These are phyloP conservation scores for Verticillium longisporum DNA, from an alignment of 2,329 filamentous ascomycete species.

Conservation along the genomic window DNA sequence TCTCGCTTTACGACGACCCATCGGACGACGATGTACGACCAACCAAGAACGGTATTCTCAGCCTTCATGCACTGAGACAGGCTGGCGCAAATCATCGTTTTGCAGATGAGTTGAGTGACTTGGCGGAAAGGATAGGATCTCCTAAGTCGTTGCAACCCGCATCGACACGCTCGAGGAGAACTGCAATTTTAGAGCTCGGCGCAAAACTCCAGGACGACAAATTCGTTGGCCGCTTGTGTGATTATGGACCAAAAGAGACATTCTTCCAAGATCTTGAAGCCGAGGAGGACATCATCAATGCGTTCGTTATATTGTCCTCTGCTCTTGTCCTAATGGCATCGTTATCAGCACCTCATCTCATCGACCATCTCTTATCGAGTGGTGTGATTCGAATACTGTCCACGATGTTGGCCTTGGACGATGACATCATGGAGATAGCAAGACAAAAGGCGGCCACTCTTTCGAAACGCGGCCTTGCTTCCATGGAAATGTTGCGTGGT, in stretches of 20 bases:
- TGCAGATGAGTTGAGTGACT: slow-evolving; percentile 58
- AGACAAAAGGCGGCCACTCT: slow-evolving; percentile 62
- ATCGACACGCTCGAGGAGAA: slow-evolving; percentile 45
- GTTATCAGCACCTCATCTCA: slow-evolving; percentile 51
- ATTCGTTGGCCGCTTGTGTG: slow-evolving; percentile 64
- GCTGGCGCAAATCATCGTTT: slow-evolving; percentile 61
- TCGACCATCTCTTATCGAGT: slow-evolving; percentile 49
- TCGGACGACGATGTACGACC: slow-evolving; percentile 31
- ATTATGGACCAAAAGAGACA: slow-evolving; percentile 63
- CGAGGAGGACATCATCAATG: slow-evolving; percentile 54
- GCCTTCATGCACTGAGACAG: slow-evolving; percentile 59
- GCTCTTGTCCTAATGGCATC: slow-evolving; percentile 55
- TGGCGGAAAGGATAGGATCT: slow-evolving; percentile 52
- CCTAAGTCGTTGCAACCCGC: slow-evolving; percentile 37
- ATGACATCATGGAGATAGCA: slow-evolving; percentile 54
- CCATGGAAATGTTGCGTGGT: slow-evolving; percentile 47
- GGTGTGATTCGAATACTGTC: slow-evolving; percentile 48
- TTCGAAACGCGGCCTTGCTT: slow-evolving; percentile 55
- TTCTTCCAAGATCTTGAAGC: slow-evolving; percentile 56
- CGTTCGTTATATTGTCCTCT: slow-evolving; percentile 58
- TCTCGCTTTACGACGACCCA: slow-evolving; percentile 34
- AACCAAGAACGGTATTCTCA: slow-evolving; percentile 46
- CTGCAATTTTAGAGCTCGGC: slow-evolving; percentile 53
- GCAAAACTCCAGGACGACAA: slow-evolving; percentile 53
- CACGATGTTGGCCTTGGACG: slow-evolving; percentile 42